phyloP scores from a whole-genome alignment of 108 stramenopile species.

The Fragilaria radians region DNA sequence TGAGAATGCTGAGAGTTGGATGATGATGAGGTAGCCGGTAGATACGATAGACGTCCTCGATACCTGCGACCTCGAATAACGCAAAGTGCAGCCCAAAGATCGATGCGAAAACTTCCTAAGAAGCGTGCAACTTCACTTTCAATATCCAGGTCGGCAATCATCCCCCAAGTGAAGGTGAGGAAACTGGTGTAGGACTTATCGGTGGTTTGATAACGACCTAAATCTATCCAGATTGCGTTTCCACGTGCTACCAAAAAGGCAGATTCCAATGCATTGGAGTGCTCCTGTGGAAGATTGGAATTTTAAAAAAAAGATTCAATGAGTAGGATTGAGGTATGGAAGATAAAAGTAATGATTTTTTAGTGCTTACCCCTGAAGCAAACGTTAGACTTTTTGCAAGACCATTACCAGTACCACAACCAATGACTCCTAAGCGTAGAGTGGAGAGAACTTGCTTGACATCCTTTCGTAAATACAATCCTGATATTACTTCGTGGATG shows the following conservation, averaged over 20 bases:
- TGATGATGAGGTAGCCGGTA: slow-evolving; percentile 25
- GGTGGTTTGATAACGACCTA: slow-evolving; percentile 47
- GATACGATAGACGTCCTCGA: slow-evolving; percentile 62
- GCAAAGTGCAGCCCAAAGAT: slow-evolving; percentile 72
- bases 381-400: slow-evolving; percentile 58
- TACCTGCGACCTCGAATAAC: slow-evolving; percentile 52
- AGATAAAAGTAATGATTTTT: too few species aligned
- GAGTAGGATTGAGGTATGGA: neutral
- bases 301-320: slow-evolving; percentile 3
- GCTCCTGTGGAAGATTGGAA: slow-evolving; percentile 19
- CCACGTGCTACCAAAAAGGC: slow-evolving; percentile 75
- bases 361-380: slow-evolving; percentile 35
- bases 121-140: slow-evolving; percentile 74
- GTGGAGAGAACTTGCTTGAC: slow-evolving; percentile 23
- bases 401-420: slow-evolving; percentile 83
- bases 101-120: slow-evolving; percentile 62
- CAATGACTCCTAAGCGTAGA: slow-evolving; percentile 64
- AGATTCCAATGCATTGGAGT: slow-evolving; percentile 41
- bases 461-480: slow-evolving; percentile 45
- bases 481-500: slow-evolving; percentile 75
- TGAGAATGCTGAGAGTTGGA: slow-evolving; percentile 2
- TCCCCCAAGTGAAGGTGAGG: slow-evolving; percentile 75
- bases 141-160: slow-evolving; percentile 86
- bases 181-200: slow-evolving; percentile 55
- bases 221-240: slow-evolving; percentile 37